A percentile compares a stretch with the other conserved stretches of the same genome.
phyloP scores from a whole-genome alignment of 805 yeast species.

The Ogataea henricii region DNA sequence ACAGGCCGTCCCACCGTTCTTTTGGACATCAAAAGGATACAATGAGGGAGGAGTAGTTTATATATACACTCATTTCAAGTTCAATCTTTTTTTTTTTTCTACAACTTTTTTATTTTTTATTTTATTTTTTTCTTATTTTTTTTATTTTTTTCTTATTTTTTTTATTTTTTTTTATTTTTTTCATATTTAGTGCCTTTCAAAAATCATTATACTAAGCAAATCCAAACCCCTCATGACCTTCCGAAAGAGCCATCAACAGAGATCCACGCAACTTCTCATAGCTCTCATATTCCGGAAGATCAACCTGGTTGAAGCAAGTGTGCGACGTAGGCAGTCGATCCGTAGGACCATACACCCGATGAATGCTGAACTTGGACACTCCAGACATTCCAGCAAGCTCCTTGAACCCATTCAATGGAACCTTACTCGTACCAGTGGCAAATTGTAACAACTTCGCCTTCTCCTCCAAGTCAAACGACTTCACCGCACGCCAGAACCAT shows the following conservation, averaged over 20 bases:
- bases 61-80: neutral
- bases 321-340: conserved; percentile 94
- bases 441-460: conserved; percentile 92
- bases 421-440: conserved; percentile 96
- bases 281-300: conserved; percentile 87
- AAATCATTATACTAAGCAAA: conserved; percentile 46
- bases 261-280: conserved; percentile 85
- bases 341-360: conserved; percentile 80
- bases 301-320: conserved; percentile 95
- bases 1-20: neutral
- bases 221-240: conserved; percentile 96
- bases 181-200: too few species aligned
- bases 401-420: conserved; percentile 91
- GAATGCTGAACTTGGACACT: conserved; percentile 81
- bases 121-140: neutral
- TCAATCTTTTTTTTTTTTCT: neutral
- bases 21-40: neutral
- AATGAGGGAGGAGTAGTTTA: neutral
- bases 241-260: conserved; percentile 80
- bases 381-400: conserved; percentile 89
- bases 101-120: neutral
- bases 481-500: conserved; percentile 98
- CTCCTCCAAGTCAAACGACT: conserved; percentile 91
- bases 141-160: neutral
- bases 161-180: neutral